Base-by-base conservation (phyloP, 257 asterid species). In the Przewalskia tangutica region DNA sequence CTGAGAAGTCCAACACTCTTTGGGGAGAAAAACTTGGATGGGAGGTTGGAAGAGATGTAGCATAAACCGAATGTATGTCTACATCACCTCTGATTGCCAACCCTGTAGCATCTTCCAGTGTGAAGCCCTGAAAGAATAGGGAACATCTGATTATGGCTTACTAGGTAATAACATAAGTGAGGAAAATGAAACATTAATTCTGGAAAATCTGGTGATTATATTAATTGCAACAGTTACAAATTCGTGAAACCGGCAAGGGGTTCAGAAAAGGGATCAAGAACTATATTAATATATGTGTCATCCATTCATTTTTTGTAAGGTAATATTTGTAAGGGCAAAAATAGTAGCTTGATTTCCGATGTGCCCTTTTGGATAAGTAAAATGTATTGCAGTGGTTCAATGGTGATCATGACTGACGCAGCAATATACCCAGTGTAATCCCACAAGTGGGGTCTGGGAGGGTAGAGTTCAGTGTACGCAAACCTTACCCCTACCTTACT, bases 21-120 rank as follows among this genome's bases (percentile, higher is more conserved):
- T 91, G 93, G 40, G 98, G 97, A 81, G 99, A 96, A 89, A 94
- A 94, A 89, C 98, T 94, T 56, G 97, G 98, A 88, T 94, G 99
- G 70, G 98, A 94, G 71, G 93, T 93, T 79, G 99, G 99, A 82
- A 94, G 89, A 77, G 98, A 94, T 40, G 99, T 94, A 11, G 98
- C 98, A 84, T 93, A 92, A 77, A 96, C 93, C 60, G 98, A 93
- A 88, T 94, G 93, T 70, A 96, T 86, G 83, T 96, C 95, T 83
- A 96, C 91, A 63, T 92, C 97, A 66, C 99, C 99, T 88, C 93
- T 93, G 76, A 96, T 87, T 85, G 93, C 92, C 89, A 96, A 90
- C 73, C 98, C 98, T 64, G 98, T 94, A 70, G 98, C 98, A 90
- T 96, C 99, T 91, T 96, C 99, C 82, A 96, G 90, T 17, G 97